A percentile compares a stretch with the other conserved stretches of the same genome.
phyloP scores from a whole-genome alignment of 2,329 filamentous ascomycete genomes.

The Malbranchea cinnamomea region DNA sequence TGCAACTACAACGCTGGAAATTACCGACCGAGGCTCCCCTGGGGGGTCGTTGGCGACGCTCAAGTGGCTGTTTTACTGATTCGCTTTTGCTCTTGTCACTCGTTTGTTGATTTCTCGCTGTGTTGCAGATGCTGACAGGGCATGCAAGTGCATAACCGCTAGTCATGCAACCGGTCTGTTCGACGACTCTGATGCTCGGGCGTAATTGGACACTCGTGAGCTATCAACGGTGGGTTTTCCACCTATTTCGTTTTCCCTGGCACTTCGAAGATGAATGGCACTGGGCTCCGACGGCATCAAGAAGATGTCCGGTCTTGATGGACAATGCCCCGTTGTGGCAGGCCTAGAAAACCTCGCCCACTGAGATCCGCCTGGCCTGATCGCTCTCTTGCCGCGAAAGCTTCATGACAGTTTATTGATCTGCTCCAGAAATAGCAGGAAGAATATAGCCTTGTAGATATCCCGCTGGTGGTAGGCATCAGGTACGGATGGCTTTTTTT shows the following conservation, averaged over 20 bases:
- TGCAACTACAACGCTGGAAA: constrained; percentile 61
- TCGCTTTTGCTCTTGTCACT: background rate
- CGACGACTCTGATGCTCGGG: too few relatives aligned
- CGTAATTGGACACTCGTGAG: constrained; percentile 1
- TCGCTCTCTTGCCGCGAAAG: constrained; percentile 9
- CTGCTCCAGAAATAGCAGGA: too few relatives aligned
- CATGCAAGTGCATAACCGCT: too few relatives aligned
- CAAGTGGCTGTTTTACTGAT: constrained; percentile 44
- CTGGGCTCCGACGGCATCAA: constrained; percentile 76
- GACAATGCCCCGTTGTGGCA: constrained; percentile 84
- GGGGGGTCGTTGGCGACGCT: constrained; percentile 60
- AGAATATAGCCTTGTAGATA: too few relatives aligned
- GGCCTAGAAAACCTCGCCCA: constrained; percentile 99
- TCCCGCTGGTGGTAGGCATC: constrained; percentile 1
- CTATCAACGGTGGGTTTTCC: background rate
- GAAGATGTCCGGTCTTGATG: constrained; percentile 50
- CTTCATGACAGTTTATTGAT: too few relatives aligned
- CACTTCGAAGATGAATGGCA: constrained; percentile 62
- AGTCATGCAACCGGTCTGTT: too few relatives aligned
- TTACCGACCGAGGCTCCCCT: constrained; percentile 79
- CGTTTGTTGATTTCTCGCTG: too few relatives aligned
- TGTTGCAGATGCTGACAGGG: too few relatives aligned
- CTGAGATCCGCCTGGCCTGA: constrained; percentile 42
- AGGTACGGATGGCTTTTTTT: constrained; percentile 5
- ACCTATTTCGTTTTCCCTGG: constrained; percentile 6